A percentile compares a stretch with the other conserved stretches of the same genome.
Conservation (phyloP, 75 land plant genomes). For the Selaginella tamariscina region DNA sequence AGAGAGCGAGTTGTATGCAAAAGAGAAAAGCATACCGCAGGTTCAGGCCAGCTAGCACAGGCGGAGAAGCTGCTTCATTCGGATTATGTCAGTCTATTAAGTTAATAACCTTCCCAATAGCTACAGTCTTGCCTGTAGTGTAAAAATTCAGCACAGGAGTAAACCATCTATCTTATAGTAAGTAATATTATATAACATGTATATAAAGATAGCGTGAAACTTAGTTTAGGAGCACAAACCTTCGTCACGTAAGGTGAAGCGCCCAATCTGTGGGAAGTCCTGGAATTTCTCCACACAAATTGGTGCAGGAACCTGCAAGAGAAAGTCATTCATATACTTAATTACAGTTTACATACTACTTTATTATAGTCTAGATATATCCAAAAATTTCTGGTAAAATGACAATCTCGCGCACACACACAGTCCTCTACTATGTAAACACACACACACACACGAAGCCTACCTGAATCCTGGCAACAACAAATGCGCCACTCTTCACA, state of each 20-base stretch:
- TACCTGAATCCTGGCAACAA: conserved; percentile 85
- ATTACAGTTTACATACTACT: too few species aligned
- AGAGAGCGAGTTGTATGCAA: neutral
- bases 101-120: conserved; percentile 54
- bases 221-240: conserved; percentile 32
- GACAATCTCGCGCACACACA: too few species aligned
- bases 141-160: neutral
- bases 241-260: conserved; percentile 95
- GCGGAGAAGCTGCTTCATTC: neutral
- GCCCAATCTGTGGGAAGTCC: conserved; percentile 88
- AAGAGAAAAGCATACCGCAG: neutral
- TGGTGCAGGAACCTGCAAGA: conserved; percentile 66
- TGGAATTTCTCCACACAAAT: conserved; percentile 84
- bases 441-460: neutral
- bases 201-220: too few species aligned
- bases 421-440: too few species aligned
- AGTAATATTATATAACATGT: neutral
- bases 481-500: conserved; percentile 89
- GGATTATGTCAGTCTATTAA: conserved; percentile 3
- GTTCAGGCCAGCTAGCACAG: neutral
- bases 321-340: too few species aligned
- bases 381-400: too few species aligned
- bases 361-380: too few species aligned
- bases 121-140: conserved; percentile 58
- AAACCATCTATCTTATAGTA: neutral